Evolutionary conservation across 139 green algal genomes (phyloP).

Genomic region (Haematococcus sp.): DNA sequence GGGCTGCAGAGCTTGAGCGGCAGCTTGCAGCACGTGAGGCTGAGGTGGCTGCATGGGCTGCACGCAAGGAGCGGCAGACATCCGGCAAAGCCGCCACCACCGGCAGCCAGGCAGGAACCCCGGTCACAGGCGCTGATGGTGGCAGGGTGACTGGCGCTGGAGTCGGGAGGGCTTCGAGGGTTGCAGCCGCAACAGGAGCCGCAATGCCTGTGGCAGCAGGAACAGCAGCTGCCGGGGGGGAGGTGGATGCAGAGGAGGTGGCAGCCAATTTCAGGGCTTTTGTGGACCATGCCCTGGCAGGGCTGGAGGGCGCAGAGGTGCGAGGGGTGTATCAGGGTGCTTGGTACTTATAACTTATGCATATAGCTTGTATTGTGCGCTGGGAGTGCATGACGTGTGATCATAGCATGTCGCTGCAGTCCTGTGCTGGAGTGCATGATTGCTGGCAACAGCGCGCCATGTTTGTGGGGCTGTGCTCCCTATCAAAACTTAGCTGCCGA

Average conservation of each 20-base stretch:
- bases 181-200: not conserved
- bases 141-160: too few relatives aligned
- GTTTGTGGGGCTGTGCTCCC: too few relatives aligned
- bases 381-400: too few relatives aligned
- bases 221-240: not conserved
- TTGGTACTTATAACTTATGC: too few relatives aligned
- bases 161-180: not conserved
- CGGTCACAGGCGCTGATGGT: too few relatives aligned
- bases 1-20: constrained; percentile 5
- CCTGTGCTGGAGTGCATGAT: not conserved
- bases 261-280: constrained; percentile 20
- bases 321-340: not conserved
- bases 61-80: not conserved
- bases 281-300: constrained; percentile 21
- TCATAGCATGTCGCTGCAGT: too few relatives aligned
- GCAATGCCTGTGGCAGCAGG: not conserved
- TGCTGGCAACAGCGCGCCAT: not conserved
- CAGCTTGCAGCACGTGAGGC: constrained; percentile 18
- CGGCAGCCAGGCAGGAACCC: too few relatives aligned
- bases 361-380: too few relatives aligned
- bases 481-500: too few relatives aligned
- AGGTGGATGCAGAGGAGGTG: constrained; percentile 34
- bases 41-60: not conserved
- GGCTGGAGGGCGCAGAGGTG: constrained; percentile 29
- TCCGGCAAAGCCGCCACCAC: not conserved